Evolutionary conservation across 768 basidiomycete species (phyloP).

Genomic region (Russula ochroleuca): DNA sequence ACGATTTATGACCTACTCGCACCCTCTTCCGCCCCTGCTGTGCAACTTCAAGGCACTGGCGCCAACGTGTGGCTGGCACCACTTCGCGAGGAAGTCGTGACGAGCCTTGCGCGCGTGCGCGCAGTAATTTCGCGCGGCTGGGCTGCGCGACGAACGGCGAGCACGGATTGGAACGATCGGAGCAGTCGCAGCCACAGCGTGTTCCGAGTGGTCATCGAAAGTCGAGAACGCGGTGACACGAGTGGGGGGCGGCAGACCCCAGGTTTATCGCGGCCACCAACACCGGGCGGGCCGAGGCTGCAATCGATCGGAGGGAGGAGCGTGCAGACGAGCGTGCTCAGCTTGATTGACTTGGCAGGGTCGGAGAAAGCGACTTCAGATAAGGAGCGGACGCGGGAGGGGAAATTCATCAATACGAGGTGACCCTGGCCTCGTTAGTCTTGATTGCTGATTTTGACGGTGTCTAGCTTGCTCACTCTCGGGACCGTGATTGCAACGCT

Average conservation of each 20-base stretch:
- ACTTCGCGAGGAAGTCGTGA: constrained; percentile 90
- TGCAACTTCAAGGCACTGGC: constrained; percentile 67
- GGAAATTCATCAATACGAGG: constrained; percentile 95
- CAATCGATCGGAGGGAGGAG: constrained; percentile 78
- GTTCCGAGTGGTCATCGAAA: constrained; percentile 89
- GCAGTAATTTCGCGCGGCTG: constrained; percentile 85
- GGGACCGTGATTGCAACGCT: constrained; percentile 90
- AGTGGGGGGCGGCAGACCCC: constrained; percentile 51
- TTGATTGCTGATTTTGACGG: constrained; percentile 6
- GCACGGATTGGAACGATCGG: constrained; percentile 98
- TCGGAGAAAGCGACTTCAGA: constrained; percentile 95
- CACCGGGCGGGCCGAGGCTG: constrained; percentile 57
- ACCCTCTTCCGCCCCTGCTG: constrained; percentile 53
- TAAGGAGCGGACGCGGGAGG: constrained; percentile 93
- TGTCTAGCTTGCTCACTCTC: constrained; percentile 74
- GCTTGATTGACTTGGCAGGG: constrained; percentile 92
- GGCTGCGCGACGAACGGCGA: constrained; percentile 81
- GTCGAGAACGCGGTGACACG: constrained; percentile 63
- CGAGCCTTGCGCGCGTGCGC: constrained; percentile 77
- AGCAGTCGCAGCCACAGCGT: constrained; percentile 94
- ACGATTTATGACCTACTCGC: constrained; percentile 81
- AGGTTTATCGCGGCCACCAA: constrained; percentile 40
- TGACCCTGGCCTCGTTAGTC: constrained; percentile 27
- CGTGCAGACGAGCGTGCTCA: constrained; percentile 74
- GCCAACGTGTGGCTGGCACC: constrained; percentile 65